Evolutionary conservation across 805 yeast genomes (phyloP), one percentile per base, ranked within the genome.

Genomic region (Saccharomycopsis amapae): DNA sequence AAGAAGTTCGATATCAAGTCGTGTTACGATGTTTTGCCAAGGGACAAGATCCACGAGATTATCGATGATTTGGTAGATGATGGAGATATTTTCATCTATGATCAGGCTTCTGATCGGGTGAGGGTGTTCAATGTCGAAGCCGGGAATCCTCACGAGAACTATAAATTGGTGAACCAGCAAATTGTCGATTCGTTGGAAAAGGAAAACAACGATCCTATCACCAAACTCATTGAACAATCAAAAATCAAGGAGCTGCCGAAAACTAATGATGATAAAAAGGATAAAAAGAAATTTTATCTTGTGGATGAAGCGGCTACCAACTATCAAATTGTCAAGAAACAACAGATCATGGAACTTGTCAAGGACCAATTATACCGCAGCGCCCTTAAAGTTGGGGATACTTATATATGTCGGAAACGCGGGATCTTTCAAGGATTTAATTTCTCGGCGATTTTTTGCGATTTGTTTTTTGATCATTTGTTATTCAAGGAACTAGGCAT

Each of bases 381-480:
- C 0, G 63, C 70, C 0, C 62, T 81, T 0, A 60, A 34, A 12
- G 9, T 37, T 10, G 17, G 15, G 15, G 17, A 10, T 19, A n/a
- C n/a, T n/a, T n/a, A n/a, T 2, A 74, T 68, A 55, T 56, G 59
- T n/a, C 65, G 95, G 48, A 74, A 64, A 36, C 60, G 65, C 7
- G 97, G 97, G 0, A 69, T 90, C 0, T 88, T 81, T 44, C 97
- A 89, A 63, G 97, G 97, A 0, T 75, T 86, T 5, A 78, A 81
- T 1, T 60, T 88, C 3, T 90, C 95, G 46, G 73, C 84, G 1
- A 66, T 79, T 4, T 68, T 89, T 30, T 87, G 95, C 52, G 85
- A 87, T 52, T 52, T 87, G 1, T 73, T 85, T 0, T 82, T 83
- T 55, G 87, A 83, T 55, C 67, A 71, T 1, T 57, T 89, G 25